Base-by-base conservation (phyloP, 2,329 filamentous ascomycete genomes). In the Plenodomus lindquistii region DNA sequence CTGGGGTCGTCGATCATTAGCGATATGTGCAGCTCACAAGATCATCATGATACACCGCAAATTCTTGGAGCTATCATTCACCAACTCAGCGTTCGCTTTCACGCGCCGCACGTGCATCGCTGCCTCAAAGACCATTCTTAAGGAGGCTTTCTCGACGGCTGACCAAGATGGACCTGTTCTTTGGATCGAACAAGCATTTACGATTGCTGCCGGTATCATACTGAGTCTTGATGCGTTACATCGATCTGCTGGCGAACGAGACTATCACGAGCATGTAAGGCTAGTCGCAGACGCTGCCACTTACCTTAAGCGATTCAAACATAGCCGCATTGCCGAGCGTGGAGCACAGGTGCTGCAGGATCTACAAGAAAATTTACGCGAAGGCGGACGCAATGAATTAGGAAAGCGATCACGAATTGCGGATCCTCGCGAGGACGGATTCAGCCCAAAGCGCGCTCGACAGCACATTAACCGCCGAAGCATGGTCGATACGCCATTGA, bases 41-140 rank as follows among this genome's bases (percentile, higher is more conserved):
- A 71, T 74, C 20, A 74, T 75, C 45, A 75, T 75, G 72, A 73
- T 75, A n/a, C 70, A 73, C 40, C 60, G 73, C 4, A 72, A 69
- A 24, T 75, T 74, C 37, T 50, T 75, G 2, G 66, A 70, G 9
- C 46, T 67, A 10, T 73, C 69, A 13, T 74, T 75, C 40, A 70
- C 67, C 0, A 74, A 73, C 22, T 62, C 66, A 0, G 65, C 67
- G 3, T 75, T 75, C 43, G 59, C 59, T 0, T 70, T 74, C 29
- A 75, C 73, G 0, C 65, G 72, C 10, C 61, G 67, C 17, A 75
- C 73, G 0, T 75, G 73, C 34, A 67, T 74, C 41, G 71, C 70
- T 11, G 72, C 73, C 1, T 66, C 73, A 2, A 68, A 65, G 57
- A 76, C 63, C 27, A 77, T 77, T 48, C 38, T 68, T 47, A 70